Percentiles rank a stretch among this genome's conserved stretches.
phyloP scores from a whole-genome alignment of 805 yeast species.

The Myxozyma lipomycoides region DNA sequence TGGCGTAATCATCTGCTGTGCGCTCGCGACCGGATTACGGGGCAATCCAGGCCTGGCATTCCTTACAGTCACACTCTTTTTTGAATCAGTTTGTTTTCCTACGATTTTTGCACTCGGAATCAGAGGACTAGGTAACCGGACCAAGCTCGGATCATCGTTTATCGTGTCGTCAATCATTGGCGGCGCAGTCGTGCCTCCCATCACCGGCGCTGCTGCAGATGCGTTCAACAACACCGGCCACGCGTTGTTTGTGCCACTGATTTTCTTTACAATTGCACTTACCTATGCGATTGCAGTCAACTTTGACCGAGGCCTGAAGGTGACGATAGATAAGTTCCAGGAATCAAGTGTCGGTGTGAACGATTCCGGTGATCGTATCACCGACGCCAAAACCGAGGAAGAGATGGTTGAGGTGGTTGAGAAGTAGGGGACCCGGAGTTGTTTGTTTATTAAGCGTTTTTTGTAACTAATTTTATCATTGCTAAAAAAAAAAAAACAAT shows the following conservation, averaged over 20 bases:
- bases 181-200: conserved; percentile 3
- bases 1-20: neutral
- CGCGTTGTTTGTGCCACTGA: conserved; percentile 1
- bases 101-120: conserved; percentile 5
- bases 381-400: conserved; percentile 1
- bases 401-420: neutral
- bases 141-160: conserved; percentile 1
- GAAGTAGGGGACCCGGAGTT: too few species aligned
- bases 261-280: neutral
- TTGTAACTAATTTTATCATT: too few species aligned
- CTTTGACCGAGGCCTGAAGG: neutral
- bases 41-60: conserved; percentile 2
- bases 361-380: neutral
- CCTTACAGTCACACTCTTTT: neutral
- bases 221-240: neutral
- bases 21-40: conserved; percentile 1
- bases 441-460: too few species aligned
- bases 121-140: conserved; percentile 4
- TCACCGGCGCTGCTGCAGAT: conserved; percentile 1
- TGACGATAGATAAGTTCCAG: neutral
- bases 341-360: neutral
- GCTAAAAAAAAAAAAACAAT: too few species aligned
- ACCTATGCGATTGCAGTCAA: neutral
- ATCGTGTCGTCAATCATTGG: neutral
- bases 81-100: neutral